Percentiles rank a stretch among this genome's conserved stretches.
Conservation (phyloP, 1,284 basidiomycete genomes). For the Sporisorium scitamineum region DNA sequence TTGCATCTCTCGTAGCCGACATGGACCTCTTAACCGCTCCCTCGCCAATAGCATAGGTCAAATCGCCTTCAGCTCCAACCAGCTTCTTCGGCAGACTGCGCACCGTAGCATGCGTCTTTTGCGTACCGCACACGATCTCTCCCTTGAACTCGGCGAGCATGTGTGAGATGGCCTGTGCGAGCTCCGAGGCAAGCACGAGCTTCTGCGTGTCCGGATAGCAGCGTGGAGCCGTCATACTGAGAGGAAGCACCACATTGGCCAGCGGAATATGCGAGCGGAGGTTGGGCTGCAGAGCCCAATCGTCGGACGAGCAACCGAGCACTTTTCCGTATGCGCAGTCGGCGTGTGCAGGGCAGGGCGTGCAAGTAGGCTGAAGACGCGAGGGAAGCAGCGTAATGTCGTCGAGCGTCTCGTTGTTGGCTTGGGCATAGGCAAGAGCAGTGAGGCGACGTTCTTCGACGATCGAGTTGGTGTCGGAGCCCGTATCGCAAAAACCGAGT, state of each 20-base stretch:
- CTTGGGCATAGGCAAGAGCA: conserved; percentile 31
- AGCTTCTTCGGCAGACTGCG: conserved; percentile 27
- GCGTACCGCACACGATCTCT: conserved; percentile 56
- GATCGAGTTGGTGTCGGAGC: conserved; percentile 40
- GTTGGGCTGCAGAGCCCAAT: conserved; percentile 56
- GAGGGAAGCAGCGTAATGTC: conserved; percentile 37
- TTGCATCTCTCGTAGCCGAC: conserved; percentile 28
- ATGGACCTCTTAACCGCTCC: conserved; percentile 42
- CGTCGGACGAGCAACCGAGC: conserved; percentile 47
- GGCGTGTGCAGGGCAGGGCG: conserved; percentile 61
- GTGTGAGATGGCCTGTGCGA: conserved; percentile 48
- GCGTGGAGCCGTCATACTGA: conserved; percentile 28
- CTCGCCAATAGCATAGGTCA: conserved; percentile 37
- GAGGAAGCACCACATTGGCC: conserved; percentile 39
- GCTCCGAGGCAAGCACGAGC: conserved; percentile 60
- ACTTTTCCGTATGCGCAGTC: conserved; percentile 50
- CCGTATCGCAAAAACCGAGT: conserved; percentile 61
- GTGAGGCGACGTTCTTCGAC: conserved; percentile 36
- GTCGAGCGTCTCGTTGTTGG: conserved; percentile 36
- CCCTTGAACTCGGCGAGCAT: conserved; percentile 60
- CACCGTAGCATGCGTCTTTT: conserved; percentile 38
- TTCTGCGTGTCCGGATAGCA: conserved; percentile 66
- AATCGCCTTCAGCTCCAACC: conserved; percentile 21
- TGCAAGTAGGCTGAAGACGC: conserved; percentile 50
- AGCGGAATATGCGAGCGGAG: conserved; percentile 51